Evolutionary conservation across 148 eudicot genomes (phyloP).

Genomic region (Vaccinium darrowii): DNA sequence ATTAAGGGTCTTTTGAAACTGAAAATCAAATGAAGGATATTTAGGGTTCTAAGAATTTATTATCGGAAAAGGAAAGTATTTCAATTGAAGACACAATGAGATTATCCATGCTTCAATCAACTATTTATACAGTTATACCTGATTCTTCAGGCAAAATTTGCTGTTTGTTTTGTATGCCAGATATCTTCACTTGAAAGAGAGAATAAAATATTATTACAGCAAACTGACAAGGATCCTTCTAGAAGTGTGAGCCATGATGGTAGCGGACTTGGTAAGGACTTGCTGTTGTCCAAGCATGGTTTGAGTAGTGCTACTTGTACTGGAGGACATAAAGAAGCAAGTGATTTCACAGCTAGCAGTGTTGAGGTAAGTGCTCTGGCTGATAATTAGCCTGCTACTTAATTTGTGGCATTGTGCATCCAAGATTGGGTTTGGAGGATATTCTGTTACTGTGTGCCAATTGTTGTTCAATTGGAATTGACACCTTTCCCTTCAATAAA

Average conservation of each 20-base stretch:
- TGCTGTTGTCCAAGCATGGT: conserved; percentile 21
- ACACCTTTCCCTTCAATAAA: background rate
- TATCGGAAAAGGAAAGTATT: background rate
- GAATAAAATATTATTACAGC: conserved; percentile 40
- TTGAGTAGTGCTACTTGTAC: conserved; percentile 16
- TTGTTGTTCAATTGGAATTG: background rate
- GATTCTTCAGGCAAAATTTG: background rate
- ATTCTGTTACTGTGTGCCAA: background rate
- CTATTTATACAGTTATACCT: background rate
- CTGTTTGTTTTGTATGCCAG: conserved; percentile 36
- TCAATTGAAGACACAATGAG: background rate
- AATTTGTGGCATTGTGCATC: background rate
- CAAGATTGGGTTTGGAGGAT: background rate
- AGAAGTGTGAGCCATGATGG: conserved; percentile 24
- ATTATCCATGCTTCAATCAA: background rate
- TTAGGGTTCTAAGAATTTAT: background rate
- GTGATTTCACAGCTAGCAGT: conserved; percentile 24
- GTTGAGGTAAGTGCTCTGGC: conserved; percentile 31
- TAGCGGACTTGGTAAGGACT: conserved; percentile 21
- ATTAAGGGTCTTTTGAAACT: background rate
- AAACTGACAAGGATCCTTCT: conserved; percentile 26
- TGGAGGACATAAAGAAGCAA: conserved; percentile 23
- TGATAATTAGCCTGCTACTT: background rate
- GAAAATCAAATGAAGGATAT: background rate
- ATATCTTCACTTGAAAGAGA: conserved; percentile 54